phyloP scores from a whole-genome alignment of 176 grass and related monocot species.

The Paspalum notatum region DNA sequence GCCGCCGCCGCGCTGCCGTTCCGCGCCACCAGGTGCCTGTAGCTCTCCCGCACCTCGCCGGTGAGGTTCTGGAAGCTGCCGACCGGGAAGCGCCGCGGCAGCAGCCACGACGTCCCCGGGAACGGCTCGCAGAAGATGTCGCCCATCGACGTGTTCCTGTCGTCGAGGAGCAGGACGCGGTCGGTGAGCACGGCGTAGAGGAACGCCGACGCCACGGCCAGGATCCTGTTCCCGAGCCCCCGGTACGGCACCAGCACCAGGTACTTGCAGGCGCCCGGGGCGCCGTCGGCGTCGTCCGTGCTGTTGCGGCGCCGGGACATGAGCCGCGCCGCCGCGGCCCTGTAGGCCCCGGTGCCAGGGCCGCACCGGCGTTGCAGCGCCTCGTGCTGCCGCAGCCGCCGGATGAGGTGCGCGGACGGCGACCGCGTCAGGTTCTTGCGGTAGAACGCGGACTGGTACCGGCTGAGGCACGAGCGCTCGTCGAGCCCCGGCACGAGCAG shows the following conservation, averaged over 20 bases:
- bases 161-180: conserved; percentile 57
- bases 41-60: conserved; percentile 49
- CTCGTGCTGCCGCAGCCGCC: conserved; percentile 69
- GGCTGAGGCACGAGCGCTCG: conserved; percentile 47
- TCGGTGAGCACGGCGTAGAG: conserved; percentile 70
- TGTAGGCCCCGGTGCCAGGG: conserved; percentile 54
- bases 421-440: conserved; percentile 41
- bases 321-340: conserved; percentile 37
- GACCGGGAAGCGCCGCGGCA: conserved; percentile 61
- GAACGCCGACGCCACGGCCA: conserved; percentile 71
- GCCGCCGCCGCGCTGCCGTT: neutral
- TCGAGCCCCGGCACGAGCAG: conserved; percentile 60
- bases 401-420: conserved; percentile 56
- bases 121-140: conserved; percentile 83
- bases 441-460: conserved; percentile 49
- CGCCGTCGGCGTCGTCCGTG: neutral
- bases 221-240: conserved; percentile 67
- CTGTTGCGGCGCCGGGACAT: neutral
- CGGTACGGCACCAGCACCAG: conserved; percentile 48
- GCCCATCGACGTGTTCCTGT: conserved; percentile 30
- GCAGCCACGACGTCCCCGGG: conserved; percentile 57
- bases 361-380: conserved; percentile 69
- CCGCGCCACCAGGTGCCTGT: conserved; percentile 41
- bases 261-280: conserved; percentile 52
- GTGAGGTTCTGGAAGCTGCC: conserved; percentile 36